Conservation (phyloP, 2,329 filamentous ascomycete genomes). For the Xylariaceae sp. region DNA sequence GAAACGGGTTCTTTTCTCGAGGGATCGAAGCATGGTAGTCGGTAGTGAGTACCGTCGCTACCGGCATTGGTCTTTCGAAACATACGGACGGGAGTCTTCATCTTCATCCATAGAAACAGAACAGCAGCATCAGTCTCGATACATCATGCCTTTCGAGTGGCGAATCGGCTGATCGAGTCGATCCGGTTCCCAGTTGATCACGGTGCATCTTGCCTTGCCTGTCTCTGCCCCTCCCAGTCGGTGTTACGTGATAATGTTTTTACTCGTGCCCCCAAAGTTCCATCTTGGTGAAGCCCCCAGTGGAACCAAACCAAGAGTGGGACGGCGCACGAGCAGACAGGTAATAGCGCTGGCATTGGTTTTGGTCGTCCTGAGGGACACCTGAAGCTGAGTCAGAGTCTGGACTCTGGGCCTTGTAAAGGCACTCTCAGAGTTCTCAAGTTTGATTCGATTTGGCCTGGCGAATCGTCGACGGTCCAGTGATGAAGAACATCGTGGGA, state of each 20-base stretch:
- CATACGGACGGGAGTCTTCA: background rate
- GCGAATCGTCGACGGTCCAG: background rate
- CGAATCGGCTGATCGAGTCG: background rate
- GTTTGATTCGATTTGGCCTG: background rate
- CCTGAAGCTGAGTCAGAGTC: background rate
- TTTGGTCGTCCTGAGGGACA: background rate
- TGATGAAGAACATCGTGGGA: background rate
- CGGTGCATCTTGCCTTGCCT: background rate
- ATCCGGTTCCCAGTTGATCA: background rate
- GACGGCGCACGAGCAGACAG: background rate
- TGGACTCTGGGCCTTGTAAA: too few species aligned
- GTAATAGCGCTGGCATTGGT: background rate
- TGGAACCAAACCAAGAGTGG: background rate
- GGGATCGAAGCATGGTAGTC: background rate
- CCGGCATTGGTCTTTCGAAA: background rate
- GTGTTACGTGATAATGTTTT: slow-evolving; percentile 1
- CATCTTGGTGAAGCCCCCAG: background rate
- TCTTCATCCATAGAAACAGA: too few species aligned
- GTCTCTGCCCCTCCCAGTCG: slow-evolving; percentile 7
- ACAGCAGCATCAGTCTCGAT: too few species aligned
- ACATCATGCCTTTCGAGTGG: background rate
- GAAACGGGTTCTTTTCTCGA: background rate
- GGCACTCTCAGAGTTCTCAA: background rate
- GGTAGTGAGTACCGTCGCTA: background rate
- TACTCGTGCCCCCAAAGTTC: background rate